phyloP scores from a whole-genome alignment of 148 eudicot species.

The Heliamphora exappendiculata region DNA sequence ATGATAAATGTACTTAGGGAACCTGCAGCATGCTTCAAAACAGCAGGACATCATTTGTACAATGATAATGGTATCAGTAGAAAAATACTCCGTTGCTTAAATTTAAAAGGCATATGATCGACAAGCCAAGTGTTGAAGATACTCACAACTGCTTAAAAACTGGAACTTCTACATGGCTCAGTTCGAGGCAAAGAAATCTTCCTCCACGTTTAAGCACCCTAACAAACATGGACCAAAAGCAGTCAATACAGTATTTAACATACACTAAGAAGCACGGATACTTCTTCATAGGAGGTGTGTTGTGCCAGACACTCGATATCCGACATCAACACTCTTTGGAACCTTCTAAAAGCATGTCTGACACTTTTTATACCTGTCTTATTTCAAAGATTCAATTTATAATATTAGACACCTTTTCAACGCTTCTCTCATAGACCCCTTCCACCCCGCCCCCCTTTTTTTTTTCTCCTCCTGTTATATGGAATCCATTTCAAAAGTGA shows the following conservation, averaged over 20 bases:
- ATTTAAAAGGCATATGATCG: background rate
- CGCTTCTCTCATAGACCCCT: too few relatives aligned
- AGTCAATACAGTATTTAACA: background rate
- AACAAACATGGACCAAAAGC: conserved; percentile 21
- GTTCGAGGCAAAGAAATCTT: conserved; percentile 93
- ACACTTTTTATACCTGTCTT: too few relatives aligned
- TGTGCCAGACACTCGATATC: too few relatives aligned
- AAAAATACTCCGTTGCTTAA: background rate
- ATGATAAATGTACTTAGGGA: background rate
- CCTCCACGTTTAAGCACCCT: conserved; percentile 93
- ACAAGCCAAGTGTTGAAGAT: conserved; percentile 4
- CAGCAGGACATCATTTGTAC: background rate
- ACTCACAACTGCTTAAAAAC: conserved; percentile 83
- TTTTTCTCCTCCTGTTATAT: too few relatives aligned
- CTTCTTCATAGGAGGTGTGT: too few relatives aligned
- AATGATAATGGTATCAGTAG: background rate
- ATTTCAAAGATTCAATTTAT: too few relatives aligned
- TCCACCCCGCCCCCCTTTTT: too few relatives aligned
- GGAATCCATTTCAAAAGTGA: too few relatives aligned
- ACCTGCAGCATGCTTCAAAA: background rate
- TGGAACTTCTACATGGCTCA: conserved; percentile 85
- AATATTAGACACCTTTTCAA: too few relatives aligned
- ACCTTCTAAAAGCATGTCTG: too few relatives aligned
- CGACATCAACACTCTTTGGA: too few relatives aligned
- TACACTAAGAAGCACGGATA: background rate